Base-by-base conservation (phyloP, 2,329 filamentous ascomycete species). In the Scopulariopsis brevicaulis region DNA sequence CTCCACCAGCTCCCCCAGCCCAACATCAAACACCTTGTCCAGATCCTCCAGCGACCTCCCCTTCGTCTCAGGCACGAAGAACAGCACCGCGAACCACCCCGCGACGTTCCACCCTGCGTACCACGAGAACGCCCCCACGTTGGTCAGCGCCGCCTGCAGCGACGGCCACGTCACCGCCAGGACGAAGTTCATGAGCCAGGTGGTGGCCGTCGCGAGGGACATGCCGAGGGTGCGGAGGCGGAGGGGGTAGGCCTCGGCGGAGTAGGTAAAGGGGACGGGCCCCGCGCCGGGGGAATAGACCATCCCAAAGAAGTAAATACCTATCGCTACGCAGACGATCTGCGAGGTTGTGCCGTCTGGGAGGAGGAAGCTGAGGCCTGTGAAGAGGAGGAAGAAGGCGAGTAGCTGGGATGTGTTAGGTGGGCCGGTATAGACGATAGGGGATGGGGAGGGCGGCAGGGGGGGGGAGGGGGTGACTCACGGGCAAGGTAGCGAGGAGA, bases 241-340 rank as follows among this genome's bases (percentile, higher is more conserved):
- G 2, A 85, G 71, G 4, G 83, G 83, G 64, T 85, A 86, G 1
- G 82, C 83, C 66, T 87, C 84, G 24, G 84, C 83, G 0, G 81
- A 84, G 66, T 86, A 86, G 0, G 82, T 85, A 64, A 86, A 86
- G 0, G 84, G 83, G 0, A 86, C 83, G 5, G 74, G 74, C 0
- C 84, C 84, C 65, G 83, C 83, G 43, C 84, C 84, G 1, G 82
- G 82, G 1, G 75, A 78, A 67, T 81, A 80, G 14, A 79, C 75
- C 12, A 77, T 67, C 56, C 70, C 75, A 59, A 75, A 81, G 15
- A 79, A 66, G 62, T 79, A 79, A 53, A 77, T 74, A 18, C 74
- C 77, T 11, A 75, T 65, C 4, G 75, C 75, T 28, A 79, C 74
- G 57, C 73, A 76, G 28, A 67, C 73, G 22, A 76, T 63, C 28